Evolutionary conservation across 768 basidiomycete species (phyloP).

Genomic region (Royoungia palumana): DNA sequence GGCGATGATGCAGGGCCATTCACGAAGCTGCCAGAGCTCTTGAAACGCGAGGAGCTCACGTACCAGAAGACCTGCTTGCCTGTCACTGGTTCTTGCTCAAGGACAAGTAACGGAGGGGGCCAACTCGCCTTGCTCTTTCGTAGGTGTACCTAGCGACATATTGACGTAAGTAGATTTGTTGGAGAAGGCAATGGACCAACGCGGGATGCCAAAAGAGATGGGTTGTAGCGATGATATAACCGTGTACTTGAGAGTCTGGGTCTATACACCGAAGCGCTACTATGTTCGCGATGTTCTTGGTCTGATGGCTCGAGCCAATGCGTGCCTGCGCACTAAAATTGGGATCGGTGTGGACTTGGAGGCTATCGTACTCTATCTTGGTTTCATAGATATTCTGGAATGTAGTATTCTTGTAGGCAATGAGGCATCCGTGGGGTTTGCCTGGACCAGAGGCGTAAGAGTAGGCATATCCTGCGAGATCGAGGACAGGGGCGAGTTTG

Average conservation of each 20-base stretch:
- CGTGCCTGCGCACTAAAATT: slow-evolving; percentile 31
- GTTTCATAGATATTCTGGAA: slow-evolving; percentile 48
- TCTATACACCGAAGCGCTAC: slow-evolving; percentile 55
- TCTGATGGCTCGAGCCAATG: slow-evolving; percentile 60
- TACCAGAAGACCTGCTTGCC: slow-evolving; percentile 75
- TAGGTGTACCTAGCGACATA: slow-evolving; percentile 48
- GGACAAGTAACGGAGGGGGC: not conserved
- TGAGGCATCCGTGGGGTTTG: slow-evolving; percentile 85
- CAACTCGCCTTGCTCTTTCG: slow-evolving; percentile 73
- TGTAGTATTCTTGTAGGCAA: slow-evolving; percentile 59
- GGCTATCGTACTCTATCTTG: slow-evolving; percentile 67
- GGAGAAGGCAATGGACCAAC: slow-evolving; percentile 38
- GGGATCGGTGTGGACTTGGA: slow-evolving; percentile 44
- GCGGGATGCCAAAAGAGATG: slow-evolving; percentile 96
- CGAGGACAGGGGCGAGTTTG: slow-evolving; percentile 64
- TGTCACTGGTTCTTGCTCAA: slow-evolving; percentile 23
- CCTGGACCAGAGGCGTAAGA: slow-evolving; percentile 65
- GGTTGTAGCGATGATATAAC: slow-evolving; percentile 80
- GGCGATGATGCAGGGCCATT: slow-evolving; percentile 80
- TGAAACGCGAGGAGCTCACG: slow-evolving; percentile 61
- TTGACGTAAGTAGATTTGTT: not conserved
- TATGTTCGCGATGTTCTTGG: slow-evolving; percentile 78
- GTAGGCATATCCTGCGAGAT: slow-evolving; percentile 59
- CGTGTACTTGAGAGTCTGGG: slow-evolving; percentile 35
- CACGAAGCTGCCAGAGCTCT: slow-evolving; percentile 35